These are phyloP conservation scores for Acephala macrosclerotiorum DNA, from an alignment of 2,329 filamentous ascomycete species.

Conservation along the genomic window DNA sequence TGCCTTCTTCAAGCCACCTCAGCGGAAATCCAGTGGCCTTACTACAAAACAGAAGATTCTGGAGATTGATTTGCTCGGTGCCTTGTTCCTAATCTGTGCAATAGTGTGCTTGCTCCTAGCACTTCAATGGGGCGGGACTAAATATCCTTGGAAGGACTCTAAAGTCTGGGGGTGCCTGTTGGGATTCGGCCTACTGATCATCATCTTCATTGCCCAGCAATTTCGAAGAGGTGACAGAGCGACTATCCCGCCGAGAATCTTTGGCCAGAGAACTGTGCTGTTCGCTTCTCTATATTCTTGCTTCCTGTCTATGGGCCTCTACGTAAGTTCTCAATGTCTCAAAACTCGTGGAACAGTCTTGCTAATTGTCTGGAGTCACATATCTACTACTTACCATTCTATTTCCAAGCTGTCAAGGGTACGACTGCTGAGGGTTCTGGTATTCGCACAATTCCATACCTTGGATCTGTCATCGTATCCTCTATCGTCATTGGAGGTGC, in stretches of 20 bases:
- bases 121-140: constrained; percentile 56
- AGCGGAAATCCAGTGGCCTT: constrained; percentile 39
- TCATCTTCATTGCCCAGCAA: constrained; percentile 49
- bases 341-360: constrained; percentile 43
- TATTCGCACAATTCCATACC: constrained; percentile 51
- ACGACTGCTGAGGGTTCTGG: constrained; percentile 49
- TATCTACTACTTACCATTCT: constrained; percentile 59
- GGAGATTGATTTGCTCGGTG: constrained; percentile 57
- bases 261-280: constrained; percentile 49
- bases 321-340: constrained; percentile 29
- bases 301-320: constrained; percentile 46
- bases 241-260: constrained; percentile 57
- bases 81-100: constrained; percentile 54
- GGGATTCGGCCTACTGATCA: constrained; percentile 45
- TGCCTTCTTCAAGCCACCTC: constrained; percentile 53
- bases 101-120: constrained; percentile 54
- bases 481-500: constrained; percentile 50
- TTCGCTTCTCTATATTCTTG: constrained; percentile 45
- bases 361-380: constrained; percentile 54
- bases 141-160: constrained; percentile 52
- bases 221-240: constrained; percentile 55
- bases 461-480: constrained; percentile 52
- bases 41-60: constrained; percentile 48
- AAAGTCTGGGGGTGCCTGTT: constrained; percentile 54
- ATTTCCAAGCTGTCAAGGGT: constrained; percentile 57